Evolutionary conservation across 768 basidiomycete species (phyloP), one percentile per base, ranked within the genome.

Genomic region (Floccularia luteovirens): DNA sequence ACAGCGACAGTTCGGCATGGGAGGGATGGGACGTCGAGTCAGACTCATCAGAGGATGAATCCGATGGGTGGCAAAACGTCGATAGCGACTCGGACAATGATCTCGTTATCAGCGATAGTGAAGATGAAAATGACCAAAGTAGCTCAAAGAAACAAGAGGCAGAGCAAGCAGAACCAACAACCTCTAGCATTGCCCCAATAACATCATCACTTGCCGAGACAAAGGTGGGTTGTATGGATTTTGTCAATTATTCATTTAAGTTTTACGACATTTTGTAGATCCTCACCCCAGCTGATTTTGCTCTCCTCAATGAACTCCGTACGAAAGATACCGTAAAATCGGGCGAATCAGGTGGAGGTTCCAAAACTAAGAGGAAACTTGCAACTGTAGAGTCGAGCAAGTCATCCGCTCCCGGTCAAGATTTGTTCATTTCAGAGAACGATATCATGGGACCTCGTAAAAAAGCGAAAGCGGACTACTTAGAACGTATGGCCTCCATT

Each of bases 251-350:
- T 17, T 39, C 13, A 33, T 28, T 42, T 20, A n/a, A n/a, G n/a
- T n/a, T n/a, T n/a, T n/a, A n/a, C n/a, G n/a, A n/a, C n/a, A n/a
- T n/a, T n/a, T 41, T 16, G 8, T 43, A 96, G 91, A 98, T 99
- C 52, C 76, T 98, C 31, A 98, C 96, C 0, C 96, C 96, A 0
- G 92, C 92, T 22, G 96, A 99, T 59, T 99, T 97, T 55, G 87
- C 87, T 0, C 60, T 96, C 38, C 70, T 98, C 38, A 87, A 89
- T 53, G 90, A 96, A 49, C 78, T 98, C 14, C 81, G 84, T 2
- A 72, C 90, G 36, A 73, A 90, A 61, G 88, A 83, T 0, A 88
- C 87, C 13, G 64, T 72, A 12, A 73, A 78, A 42, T 79, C 77
- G 0, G 79, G 86, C 4, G 79, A 89, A 53, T 60, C 60, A 17